Conservation (phyloP, 2,329 filamentous ascomycete species). For the Knoxdaviesia capensis region DNA sequence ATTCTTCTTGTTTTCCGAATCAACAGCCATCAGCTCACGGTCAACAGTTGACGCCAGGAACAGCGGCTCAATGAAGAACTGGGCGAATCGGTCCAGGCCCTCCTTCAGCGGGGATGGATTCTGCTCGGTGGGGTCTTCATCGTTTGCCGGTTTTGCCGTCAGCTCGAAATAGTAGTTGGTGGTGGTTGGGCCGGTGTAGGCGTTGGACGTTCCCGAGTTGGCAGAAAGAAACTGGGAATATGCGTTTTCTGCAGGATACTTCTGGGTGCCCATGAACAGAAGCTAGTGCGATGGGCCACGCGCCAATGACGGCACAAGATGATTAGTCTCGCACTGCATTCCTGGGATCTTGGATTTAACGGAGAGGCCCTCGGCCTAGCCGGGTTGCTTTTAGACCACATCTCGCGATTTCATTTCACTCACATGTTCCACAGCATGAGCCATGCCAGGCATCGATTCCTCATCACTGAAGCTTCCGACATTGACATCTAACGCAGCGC, state of each 20-base stretch:
- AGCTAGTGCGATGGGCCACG: constrained; percentile 21
- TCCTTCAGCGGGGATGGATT: constrained; percentile 49
- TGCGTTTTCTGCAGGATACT: constrained; percentile 89
- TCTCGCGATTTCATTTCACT: constrained; percentile 6
- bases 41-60: constrained; percentile 75
- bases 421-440: constrained; percentile 86
- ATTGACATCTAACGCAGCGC: constrained; percentile 84
- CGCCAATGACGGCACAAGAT: no score
- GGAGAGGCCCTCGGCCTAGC: no score
- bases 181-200: constrained; percentile 79
- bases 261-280: constrained; percentile 96
- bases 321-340: no score
- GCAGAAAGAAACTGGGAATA: constrained; percentile 85
- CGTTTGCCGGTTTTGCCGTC: constrained; percentile 53
- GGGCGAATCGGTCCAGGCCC: constrained; percentile 75
- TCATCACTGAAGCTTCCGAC: constrained; percentile 91
- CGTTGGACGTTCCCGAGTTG: constrained; percentile 83
- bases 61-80: constrained; percentile 79
- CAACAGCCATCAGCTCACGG: constrained; percentile 70
- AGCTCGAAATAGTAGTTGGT: constrained; percentile 98
- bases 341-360: no score
- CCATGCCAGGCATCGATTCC: constrained; percentile 80
- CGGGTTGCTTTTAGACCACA: no score
- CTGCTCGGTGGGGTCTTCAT: constrained; percentile 29
- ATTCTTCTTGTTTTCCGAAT: constrained; percentile 97